These are phyloP conservation scores for Yamadazyma atmosphaerica DNA, from an alignment of 1,139 yeast species.

Conservation along the genomic window DNA sequence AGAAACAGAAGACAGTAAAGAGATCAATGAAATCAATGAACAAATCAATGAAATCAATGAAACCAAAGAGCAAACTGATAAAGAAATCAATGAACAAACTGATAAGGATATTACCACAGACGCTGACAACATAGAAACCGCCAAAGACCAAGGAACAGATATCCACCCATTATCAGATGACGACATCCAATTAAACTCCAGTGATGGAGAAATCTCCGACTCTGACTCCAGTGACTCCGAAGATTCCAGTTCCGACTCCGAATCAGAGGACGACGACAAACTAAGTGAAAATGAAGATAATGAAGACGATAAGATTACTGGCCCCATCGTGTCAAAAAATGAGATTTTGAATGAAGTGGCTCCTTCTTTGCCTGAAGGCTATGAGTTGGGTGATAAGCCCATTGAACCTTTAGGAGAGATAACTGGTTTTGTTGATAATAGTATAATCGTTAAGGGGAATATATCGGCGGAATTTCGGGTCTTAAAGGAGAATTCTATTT, in stretches of 20 bases:
- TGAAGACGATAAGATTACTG: slow-evolving; percentile 43
- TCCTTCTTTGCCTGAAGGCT: slow-evolving; percentile 68
- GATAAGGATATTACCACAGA: no score
- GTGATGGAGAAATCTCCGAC: slow-evolving; percentile 3
- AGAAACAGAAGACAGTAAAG: no score
- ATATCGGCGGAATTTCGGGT: slow-evolving; percentile 84
- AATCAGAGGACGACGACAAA: not conserved
- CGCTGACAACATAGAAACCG: no score
- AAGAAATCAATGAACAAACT: no score
- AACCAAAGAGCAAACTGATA: no score
- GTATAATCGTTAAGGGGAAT: slow-evolving; percentile 71
- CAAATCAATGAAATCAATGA: no score
- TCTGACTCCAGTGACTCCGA: not conserved
- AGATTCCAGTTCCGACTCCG: not conserved
- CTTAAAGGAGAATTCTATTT: slow-evolving; percentile 75
- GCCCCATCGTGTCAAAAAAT: slow-evolving; percentile 75
- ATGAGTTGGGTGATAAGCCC: slow-evolving; percentile 59
- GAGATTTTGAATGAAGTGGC: slow-evolving; percentile 72
- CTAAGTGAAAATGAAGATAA: slow-evolving; percentile 21
- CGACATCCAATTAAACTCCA: slow-evolving; percentile 21
- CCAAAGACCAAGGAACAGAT: no score
- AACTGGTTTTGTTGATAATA: slow-evolving; percentile 67
- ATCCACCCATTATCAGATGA: slow-evolving; percentile 27
- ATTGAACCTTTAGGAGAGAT: slow-evolving; percentile 76
- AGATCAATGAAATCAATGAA: no score